These are phyloP conservation scores for Phytophthora pini DNA, from an alignment of 352 stramenopile species.

Conservation along the genomic window DNA sequence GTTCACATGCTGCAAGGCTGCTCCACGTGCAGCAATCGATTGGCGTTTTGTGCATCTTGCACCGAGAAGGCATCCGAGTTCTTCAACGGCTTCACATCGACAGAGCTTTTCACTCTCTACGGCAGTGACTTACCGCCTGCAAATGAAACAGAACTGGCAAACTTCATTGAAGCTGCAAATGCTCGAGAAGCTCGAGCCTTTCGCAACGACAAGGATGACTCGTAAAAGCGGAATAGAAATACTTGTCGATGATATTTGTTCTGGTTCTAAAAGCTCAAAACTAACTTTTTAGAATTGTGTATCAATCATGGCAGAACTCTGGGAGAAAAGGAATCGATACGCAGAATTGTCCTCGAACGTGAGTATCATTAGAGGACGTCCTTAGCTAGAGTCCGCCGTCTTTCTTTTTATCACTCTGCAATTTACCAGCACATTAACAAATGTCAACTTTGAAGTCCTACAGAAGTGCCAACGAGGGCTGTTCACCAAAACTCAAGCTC, in stretches of 20 bases:
- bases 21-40: constrained; percentile 55
- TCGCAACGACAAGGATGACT: constrained; percentile 10
- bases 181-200: constrained; percentile 46
- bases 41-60: constrained; percentile 62
- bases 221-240: not conserved
- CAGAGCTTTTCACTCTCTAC: constrained; percentile 66
- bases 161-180: constrained; percentile 47
- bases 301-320: too few species aligned
- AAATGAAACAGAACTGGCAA: constrained; percentile 49
- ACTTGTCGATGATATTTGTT: too few species aligned
- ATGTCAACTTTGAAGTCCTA: too few species aligned
- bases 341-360: too few species aligned
- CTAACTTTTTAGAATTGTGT: not conserved
- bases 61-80: constrained; percentile 61
- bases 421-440: too few species aligned
- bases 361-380: too few species aligned
- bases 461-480: too few species aligned
- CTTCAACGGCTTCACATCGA: constrained; percentile 58
- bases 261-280: not conserved
- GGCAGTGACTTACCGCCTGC: constrained; percentile 58
- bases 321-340: too few species aligned
- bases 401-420: too few species aligned
- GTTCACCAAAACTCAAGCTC: too few species aligned
- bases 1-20: constrained; percentile 65
- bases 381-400: too few species aligned